A percentile compares a stretch with the other conserved stretches of the same genome.
Conservation (phyloP, 2,329 filamentous ascomycete species). For the Aspergillus ustus region DNA sequence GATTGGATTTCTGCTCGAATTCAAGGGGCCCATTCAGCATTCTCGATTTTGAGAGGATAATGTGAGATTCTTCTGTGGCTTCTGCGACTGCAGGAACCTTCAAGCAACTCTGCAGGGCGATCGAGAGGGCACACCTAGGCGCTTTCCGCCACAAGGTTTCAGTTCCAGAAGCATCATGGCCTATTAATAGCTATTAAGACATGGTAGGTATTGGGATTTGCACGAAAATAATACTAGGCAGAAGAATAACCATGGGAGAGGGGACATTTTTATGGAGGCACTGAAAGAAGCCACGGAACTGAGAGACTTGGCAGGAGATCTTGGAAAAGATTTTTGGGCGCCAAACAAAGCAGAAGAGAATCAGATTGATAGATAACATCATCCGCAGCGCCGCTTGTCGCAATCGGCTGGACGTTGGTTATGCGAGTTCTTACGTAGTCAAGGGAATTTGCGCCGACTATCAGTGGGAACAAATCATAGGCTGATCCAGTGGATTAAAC, state of each 20-base stretch:
- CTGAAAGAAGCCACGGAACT: not conserved
- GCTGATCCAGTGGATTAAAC: conserved; percentile 15
- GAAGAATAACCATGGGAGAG: conserved; percentile 14
- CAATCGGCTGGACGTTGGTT: conserved; percentile 10
- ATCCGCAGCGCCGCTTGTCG: not conserved
- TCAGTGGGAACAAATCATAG: conserved; percentile 17
- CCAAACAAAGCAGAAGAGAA: not conserved
- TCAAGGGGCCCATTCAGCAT: not conserved
- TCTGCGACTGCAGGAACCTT: not conserved
- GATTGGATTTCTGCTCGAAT: not conserved
- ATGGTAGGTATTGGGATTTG: not conserved
- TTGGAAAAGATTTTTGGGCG: not conserved
- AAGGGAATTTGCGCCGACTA: conserved; percentile 9
- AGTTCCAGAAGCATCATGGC: not conserved
- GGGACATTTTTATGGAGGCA: not conserved
- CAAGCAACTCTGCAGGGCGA: not conserved
- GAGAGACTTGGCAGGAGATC: conserved; percentile 3
- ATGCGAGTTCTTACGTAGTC: not conserved
- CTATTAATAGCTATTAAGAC: not conserved
- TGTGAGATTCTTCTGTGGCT: not conserved
- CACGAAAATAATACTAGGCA: conserved; percentile 4
- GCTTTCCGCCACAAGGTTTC: conserved; percentile 1
- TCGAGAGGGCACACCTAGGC: not conserved
- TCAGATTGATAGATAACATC: conserved; percentile 9
- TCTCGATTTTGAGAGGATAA: not conserved